Percentiles rank a stretch among this genome's conserved stretches.
phyloP scores from a whole-genome alignment of 192 early-diverging fungal species.

The Linnemannia zychae region DNA sequence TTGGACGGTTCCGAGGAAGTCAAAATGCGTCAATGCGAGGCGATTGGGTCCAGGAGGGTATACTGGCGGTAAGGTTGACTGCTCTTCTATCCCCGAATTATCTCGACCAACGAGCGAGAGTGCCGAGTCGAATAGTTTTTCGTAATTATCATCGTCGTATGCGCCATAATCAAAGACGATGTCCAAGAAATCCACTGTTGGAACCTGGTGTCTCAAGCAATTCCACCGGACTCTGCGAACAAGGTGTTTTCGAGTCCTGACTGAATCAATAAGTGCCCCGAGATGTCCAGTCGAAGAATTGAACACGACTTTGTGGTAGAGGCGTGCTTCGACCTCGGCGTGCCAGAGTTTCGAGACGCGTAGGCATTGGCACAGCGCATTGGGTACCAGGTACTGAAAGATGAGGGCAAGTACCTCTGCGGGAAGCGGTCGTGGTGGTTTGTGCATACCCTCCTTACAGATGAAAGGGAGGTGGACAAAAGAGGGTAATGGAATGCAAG shows the following conservation, averaged over 20 bases:
- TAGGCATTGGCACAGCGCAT: not conserved
- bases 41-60: not conserved
- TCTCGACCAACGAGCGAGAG: no score
- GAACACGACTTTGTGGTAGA: no score
- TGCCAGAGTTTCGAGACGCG: not conserved
- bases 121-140: no score
- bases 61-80: not conserved
- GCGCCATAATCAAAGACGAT: not conserved
- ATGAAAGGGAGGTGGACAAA: no score
- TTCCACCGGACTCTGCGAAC: not conserved
- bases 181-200: not conserved
- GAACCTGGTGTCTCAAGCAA: not conserved
- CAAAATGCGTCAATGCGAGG: not conserved
- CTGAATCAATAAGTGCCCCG: not conserved
- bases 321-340: not conserved
- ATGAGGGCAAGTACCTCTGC: not conserved
- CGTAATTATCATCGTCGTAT: not conserved
- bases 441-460: no score
- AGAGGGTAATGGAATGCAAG: no score
- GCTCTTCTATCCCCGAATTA: not conserved
- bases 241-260: not conserved
- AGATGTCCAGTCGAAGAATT: no score
- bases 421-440: not conserved
- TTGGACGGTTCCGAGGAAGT: not conserved
- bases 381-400: not conserved